phyloP scores from a whole-genome alignment of 140 eudicot species.

The Ambrosia hybrid region DNA sequence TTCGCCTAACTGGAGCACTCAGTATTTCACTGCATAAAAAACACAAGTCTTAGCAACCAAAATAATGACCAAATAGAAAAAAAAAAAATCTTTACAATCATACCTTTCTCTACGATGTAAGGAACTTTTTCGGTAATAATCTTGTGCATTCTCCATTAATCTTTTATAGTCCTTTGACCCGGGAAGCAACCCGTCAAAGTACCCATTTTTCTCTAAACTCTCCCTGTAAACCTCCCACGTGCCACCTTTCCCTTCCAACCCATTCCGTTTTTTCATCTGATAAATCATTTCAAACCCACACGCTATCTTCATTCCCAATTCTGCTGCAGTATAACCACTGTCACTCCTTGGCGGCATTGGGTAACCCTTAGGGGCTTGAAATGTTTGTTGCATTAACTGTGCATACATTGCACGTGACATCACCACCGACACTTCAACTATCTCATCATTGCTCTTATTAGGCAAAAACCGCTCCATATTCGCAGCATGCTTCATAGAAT shows the following conservation, averaged over 20 bases:
- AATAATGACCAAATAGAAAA: background rate
- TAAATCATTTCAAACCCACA: conserved; percentile 98
- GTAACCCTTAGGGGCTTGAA: conserved; percentile 85
- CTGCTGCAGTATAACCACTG: conserved; percentile 65
- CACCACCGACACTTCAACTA: conserved; percentile 57
- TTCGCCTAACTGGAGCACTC: conserved; percentile 78
- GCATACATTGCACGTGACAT: conserved; percentile 97
- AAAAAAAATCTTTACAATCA: background rate
- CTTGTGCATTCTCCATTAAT: conserved; percentile 78
- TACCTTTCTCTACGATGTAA: conserved; percentile 76
- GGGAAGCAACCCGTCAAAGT: conserved; percentile 75
- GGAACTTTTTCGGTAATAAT: conserved; percentile 61
- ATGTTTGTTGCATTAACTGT: conserved; percentile 80
- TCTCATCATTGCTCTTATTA: conserved; percentile 56
- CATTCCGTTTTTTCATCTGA: conserved; percentile 63
- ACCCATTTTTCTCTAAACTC: conserved; percentile 69
- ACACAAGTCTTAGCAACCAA: conserved; percentile 23
- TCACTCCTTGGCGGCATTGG: conserved; percentile 76
- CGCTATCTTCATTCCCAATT: conserved; percentile 91
- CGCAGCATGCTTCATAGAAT: conserved; percentile 77
- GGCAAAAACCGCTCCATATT: conserved; percentile 73
- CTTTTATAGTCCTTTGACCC: conserved; percentile 82
- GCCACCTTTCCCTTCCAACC: conserved; percentile 77
- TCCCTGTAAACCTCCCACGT: conserved; percentile 77
- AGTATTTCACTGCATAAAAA: conserved; percentile 60